Conservation (phyloP, 2,329 filamentous ascomycete genomes). For the Lasiodiplodia theobromae region DNA sequence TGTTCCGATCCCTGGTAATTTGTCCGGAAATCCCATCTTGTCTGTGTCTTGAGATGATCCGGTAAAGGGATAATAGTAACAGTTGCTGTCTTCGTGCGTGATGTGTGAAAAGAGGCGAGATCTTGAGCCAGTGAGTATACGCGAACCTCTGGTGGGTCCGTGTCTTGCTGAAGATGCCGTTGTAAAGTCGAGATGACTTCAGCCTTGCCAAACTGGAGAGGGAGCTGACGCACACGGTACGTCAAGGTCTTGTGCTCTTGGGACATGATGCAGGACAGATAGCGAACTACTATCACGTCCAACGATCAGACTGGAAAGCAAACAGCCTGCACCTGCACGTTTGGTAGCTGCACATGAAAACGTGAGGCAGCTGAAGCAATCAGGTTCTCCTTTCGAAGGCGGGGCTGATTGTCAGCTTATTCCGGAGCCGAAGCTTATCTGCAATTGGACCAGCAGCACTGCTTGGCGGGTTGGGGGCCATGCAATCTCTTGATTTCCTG, state of each 20-base stretch:
- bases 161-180: neutral
- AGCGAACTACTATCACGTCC: too few species aligned
- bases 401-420: too few species aligned
- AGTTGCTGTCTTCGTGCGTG: neutral
- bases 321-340: too few species aligned
- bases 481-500: too few species aligned
- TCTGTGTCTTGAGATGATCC: accelerated
- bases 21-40: neutral
- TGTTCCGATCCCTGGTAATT: neutral
- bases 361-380: too few species aligned
- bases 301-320: too few species aligned
- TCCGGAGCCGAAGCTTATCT: too few species aligned
- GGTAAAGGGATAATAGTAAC: neutral
- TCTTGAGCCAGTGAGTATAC: neutral
- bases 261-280: neutral
- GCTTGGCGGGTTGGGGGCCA: too few species aligned
- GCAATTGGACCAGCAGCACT: too few species aligned
- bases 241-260: neutral
- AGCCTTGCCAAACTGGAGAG: neutral
- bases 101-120: neutral
- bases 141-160: neutral
- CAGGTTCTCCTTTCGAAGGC: too few species aligned
- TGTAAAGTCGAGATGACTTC: neutral
- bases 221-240: neutral
- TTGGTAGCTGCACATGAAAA: too few species aligned